Conservation (phyloP, 495 filamentous ascomycete genomes). For the Tuber calosporum region DNA sequence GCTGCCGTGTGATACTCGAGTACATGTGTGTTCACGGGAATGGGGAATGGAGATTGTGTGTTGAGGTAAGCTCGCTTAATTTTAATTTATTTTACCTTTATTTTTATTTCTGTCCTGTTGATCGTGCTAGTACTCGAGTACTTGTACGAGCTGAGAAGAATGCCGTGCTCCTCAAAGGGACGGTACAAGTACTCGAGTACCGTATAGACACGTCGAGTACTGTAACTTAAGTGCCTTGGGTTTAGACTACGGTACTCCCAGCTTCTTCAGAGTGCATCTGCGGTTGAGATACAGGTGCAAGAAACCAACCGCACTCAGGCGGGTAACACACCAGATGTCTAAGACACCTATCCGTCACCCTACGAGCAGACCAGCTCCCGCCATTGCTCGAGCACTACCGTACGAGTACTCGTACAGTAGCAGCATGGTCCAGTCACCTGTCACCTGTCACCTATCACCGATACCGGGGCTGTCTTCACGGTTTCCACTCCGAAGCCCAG, state of each 20-base stretch:
- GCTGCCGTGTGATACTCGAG: neutral
- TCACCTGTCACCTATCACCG: neutral
- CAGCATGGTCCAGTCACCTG: neutral
- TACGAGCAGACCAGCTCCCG: neutral
- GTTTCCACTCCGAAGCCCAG: no score
- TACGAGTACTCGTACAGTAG: no score
- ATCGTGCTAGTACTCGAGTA: neutral
- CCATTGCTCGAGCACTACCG: no score
- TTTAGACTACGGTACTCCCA: no score
- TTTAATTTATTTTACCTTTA: neutral
- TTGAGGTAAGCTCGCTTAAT: neutral
- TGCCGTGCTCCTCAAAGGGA: neutral
- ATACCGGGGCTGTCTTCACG: neutral
- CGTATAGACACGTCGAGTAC: neutral
- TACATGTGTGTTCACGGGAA: neutral
- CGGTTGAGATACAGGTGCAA: neutral
- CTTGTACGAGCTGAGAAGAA: neutral
- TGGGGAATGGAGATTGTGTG: neutral
- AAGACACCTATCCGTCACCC: neutral
- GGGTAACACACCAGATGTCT: neutral
- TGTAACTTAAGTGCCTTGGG: no score
- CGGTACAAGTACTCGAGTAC: no score
- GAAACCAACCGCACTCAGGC: no score
- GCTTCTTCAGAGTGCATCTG: neutral
- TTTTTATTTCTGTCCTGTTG: neutral